Conservation (phyloP, 2,329 filamentous ascomycete species). For the Fusarium sp. region DNA sequence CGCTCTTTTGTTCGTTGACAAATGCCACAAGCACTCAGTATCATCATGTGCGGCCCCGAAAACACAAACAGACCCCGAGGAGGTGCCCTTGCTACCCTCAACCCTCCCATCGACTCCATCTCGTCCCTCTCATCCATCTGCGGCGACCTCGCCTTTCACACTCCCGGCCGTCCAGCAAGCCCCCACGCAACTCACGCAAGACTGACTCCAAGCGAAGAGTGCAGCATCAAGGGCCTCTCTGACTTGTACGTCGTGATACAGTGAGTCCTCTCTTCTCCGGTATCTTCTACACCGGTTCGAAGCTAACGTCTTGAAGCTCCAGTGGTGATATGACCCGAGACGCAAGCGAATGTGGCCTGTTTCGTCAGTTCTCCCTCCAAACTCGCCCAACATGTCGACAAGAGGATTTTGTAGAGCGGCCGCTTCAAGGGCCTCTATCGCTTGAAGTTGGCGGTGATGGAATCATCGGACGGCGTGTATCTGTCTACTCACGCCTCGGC, state of each 20-base stretch:
- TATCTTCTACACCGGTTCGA: too few relatives aligned
- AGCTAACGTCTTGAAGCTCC: conserved; percentile 43
- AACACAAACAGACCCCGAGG: conserved; percentile 53
- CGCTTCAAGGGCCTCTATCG: conserved; percentile 52
- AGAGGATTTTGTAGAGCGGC: conserved; percentile 46
- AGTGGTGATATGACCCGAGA: conserved; percentile 55
- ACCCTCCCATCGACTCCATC: conserved; percentile 38
- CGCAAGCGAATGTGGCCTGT: conserved; percentile 54
- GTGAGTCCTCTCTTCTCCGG: conserved; percentile 47
- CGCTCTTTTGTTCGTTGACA: neutral
- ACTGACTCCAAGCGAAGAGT: conserved; percentile 48
- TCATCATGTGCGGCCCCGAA: conserved; percentile 59
- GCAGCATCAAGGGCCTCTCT: conserved; percentile 22
- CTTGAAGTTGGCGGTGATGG: conserved; percentile 57
- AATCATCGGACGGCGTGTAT: conserved; percentile 60
- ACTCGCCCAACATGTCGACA: conserved; percentile 11
- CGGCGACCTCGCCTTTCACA: conserved; percentile 57
- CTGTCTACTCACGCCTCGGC: conserved; percentile 46
- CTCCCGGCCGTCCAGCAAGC: conserved; percentile 51
- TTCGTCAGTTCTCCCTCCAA: conserved; percentile 51
- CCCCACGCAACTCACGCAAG: conserved; percentile 54
- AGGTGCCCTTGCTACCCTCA: conserved; percentile 58
- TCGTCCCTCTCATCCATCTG: conserved; percentile 21
- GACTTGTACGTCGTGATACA: conserved; percentile 55
- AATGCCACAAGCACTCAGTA: too few relatives aligned